phyloP scores from a whole-genome alignment of 2,329 filamentous ascomycete genomes.

The Pseudogymnoascus sp. region DNA sequence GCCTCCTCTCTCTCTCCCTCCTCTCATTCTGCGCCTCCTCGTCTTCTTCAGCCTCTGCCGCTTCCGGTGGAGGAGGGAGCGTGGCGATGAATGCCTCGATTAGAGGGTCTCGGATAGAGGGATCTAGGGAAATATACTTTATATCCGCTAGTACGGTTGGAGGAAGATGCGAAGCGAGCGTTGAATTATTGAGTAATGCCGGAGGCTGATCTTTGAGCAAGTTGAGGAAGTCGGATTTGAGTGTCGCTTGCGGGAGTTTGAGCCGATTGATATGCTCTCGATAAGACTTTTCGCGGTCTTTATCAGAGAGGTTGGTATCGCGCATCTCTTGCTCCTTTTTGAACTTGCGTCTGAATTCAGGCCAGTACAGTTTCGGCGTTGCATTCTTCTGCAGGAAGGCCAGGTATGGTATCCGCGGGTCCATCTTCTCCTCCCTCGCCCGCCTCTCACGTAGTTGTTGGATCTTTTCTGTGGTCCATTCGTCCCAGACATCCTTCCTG shows the following conservation, averaged over 20 bases:
- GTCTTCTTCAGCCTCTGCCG: conserved; percentile 37
- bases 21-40: conserved; percentile 42
- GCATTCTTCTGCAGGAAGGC: conserved; percentile 73
- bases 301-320: conserved; percentile 60
- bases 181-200: conserved; percentile 50
- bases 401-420: conserved; percentile 76
- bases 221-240: conserved; percentile 60
- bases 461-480: conserved; percentile 75
- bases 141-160: conserved; percentile 55
- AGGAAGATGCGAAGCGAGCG: conserved; percentile 50
- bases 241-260: conserved; percentile 54
- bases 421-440: conserved; percentile 67
- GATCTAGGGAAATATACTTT: conserved; percentile 59
- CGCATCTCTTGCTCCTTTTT: conserved; percentile 75
- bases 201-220: conserved; percentile 55
- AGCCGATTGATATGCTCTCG: conserved; percentile 63
- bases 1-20: conserved; percentile 48
- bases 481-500: conserved; percentile 72
- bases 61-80: conserved; percentile 49
- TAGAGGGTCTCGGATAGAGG: conserved; percentile 52
- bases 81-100: conserved; percentile 58
- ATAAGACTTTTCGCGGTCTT: conserved; percentile 72
- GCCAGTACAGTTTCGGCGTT: conserved; percentile 91
- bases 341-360: conserved; percentile 88
- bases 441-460: conserved; percentile 62